Evolutionary conservation across 139 green algal genomes (phyloP), one percentile per base, ranked within the genome.

Genomic region (Micromonas commoda): DNA sequence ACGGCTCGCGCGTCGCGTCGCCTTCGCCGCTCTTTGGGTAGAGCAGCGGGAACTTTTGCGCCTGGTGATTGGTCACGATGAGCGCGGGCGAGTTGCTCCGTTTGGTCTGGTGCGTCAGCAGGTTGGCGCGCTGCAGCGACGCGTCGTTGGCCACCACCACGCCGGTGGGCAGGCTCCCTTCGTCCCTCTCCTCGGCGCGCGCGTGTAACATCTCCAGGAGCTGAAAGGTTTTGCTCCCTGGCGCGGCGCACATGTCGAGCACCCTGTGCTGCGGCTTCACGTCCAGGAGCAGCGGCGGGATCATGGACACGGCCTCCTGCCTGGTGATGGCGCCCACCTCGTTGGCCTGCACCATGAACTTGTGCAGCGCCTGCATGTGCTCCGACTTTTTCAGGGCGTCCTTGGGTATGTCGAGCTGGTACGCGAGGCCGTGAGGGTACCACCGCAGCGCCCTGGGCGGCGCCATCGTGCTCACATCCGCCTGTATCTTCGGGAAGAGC

Each of bases 231-330:
- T 99, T 99, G 74, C 89, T 96, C 4, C 95, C 95, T 1, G 95
- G 95, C 2, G 95, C 92, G 3, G 95, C 95, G 79, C 95, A 99
- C 88, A 96, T 96, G 85, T 99, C 96, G 32, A 99, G 88, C 54
- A 98, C 92, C 73, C 68, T 83, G 88, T 99, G 93, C 32, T 93
- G 77, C 3, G 94, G 91, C 81, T 95, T 85, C 60, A 98, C 93
- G 69, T 97, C 95, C 77, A 99, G 85, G 63, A 99, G 91, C 29
- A 99, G 84, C 0, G 95, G 94, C 6, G 95, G 95, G 60, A 87
- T 90, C 95, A 99, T 99, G 70, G 90, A 97, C 77, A 98, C 95
- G 3, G 92, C 92, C 85, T 99, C 95, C 88, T 99, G 95, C 4
- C 95, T 83, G 2, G 91, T 97, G 87, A 99, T 98, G 86, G 66